phyloP scores from a whole-genome alignment of 306 rosid genomes.

The Dicorynia guianensis region DNA sequence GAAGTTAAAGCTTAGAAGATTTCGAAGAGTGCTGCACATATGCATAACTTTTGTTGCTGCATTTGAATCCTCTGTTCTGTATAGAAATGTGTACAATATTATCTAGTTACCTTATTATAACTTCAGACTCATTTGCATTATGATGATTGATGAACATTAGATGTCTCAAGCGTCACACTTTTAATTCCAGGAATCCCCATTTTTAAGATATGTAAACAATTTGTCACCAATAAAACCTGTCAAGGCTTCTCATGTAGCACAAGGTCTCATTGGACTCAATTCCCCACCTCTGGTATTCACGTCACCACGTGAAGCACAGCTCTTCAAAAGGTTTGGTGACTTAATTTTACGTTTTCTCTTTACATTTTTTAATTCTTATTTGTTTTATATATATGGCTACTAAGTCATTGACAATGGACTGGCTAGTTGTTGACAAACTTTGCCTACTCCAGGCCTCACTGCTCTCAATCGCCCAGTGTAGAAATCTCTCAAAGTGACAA shows the following conservation, averaged over 20 bases:
- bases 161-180: background rate
- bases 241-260: constrained; percentile 44
- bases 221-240: constrained; percentile 58
- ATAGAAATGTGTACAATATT: background rate
- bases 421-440: constrained; percentile 21
- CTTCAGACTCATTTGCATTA: background rate
- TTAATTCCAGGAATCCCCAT: constrained; percentile 65
- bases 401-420: background rate
- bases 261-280: constrained; percentile 50
- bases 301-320: constrained; percentile 56
- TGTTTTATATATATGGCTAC: too few species aligned
- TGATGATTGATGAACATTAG: background rate
- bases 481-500: constrained; percentile 39
- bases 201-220: constrained; percentile 44
- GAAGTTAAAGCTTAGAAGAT: background rate
- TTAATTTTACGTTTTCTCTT: background rate
- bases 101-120: background rate
- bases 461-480: constrained; percentile 37
- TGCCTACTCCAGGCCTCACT: constrained; percentile 52
- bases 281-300: constrained; percentile 67
- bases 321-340: constrained; percentile 53
- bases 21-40: background rate
- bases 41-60: constrained; percentile 2
- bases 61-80: background rate
- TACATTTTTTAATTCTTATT: background rate